A percentile compares a stretch with the other conserved stretches of the same genome.
Conservation (phyloP, 805 yeast genomes). For the Suhomyces pyralidae region DNA sequence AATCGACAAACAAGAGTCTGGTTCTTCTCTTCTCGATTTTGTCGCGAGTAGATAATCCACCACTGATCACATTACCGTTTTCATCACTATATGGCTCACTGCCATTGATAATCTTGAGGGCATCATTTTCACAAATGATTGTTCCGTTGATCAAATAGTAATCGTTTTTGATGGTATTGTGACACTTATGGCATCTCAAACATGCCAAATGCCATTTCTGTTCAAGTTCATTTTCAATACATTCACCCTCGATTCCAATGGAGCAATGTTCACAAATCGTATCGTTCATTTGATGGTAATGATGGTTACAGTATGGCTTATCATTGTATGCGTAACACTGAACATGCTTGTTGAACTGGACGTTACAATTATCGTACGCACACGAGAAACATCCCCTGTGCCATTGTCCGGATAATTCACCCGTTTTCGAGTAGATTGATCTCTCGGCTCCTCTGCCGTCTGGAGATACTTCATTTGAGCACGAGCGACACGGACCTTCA, state of each 20-base stretch:
- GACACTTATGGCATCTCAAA: conserved; percentile 65
- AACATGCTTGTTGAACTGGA: conserved; percentile 54
- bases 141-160: conserved; percentile 49
- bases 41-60: conserved; percentile 26
- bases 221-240: conserved; percentile 70
- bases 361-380: conserved; percentile 48
- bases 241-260: conserved; percentile 82
- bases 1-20: conserved; percentile 36
- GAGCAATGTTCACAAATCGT: conserved; percentile 72
- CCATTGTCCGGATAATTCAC: conserved; percentile 91
- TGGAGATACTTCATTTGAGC: conserved; percentile 51
- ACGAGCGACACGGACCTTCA: conserved; percentile 78
- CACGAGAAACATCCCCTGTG: conserved; percentile 85
- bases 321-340: conserved; percentile 77
- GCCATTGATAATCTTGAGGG: conserved; percentile 27
- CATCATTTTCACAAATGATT: conserved; percentile 53
- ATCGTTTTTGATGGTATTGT: conserved; percentile 47
- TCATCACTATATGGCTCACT: conserved; percentile 17
- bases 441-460: conserved; percentile 40
- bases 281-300: conserved; percentile 72
- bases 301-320: conserved; percentile 75
- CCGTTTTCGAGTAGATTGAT: conserved; percentile 79
- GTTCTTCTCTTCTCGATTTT: conserved; percentile 45
- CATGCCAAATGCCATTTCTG: conserved; percentile 78
- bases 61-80: conserved; percentile 16